phyloP scores from a whole-genome alignment of 805 yeast species.

The Pichia membranifaciens region DNA sequence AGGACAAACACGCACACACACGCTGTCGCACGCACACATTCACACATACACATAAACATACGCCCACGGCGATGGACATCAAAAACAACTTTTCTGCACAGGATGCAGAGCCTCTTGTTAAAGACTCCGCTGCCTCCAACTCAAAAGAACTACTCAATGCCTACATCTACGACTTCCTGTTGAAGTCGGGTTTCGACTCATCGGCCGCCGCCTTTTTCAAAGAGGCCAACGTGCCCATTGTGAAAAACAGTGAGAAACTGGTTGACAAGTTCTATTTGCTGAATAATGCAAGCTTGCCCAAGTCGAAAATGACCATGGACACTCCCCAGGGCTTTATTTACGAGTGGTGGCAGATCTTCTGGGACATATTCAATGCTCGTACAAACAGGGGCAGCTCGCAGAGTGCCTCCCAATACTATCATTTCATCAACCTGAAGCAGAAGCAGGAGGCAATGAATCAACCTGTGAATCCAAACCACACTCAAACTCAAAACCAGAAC shows the following conservation, averaged over 20 bases:
- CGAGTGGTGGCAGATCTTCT: slow-evolving; percentile 96
- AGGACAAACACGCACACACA: not conserved
- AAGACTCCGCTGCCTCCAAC: slow-evolving; percentile 43
- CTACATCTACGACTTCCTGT: slow-evolving; percentile 77
- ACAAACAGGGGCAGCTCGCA: slow-evolving; percentile 58
- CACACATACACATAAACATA: not conserved
- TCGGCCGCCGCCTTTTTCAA: slow-evolving; percentile 70
- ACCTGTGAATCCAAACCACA: not conserved
- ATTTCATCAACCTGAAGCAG: slow-evolving; percentile 53
- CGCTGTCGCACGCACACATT: not conserved
- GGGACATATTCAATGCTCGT: slow-evolving; percentile 88
- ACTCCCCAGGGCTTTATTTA: slow-evolving; percentile 82
- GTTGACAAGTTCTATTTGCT: slow-evolving; percentile 5
- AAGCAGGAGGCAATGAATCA: slow-evolving; percentile 40
- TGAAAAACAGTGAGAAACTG: slow-evolving; percentile 26
- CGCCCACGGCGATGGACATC: not conserved
- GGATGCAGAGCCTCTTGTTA: slow-evolving; percentile 23
- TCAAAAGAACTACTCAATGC: slow-evolving; percentile 66
- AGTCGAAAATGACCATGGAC: slow-evolving; percentile 55
- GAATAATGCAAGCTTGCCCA: slow-evolving; percentile 35
- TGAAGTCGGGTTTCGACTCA: slow-evolving; percentile 63
- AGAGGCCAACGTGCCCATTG: slow-evolving; percentile 66
- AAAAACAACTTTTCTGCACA: not conserved
- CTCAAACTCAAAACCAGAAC: not conserved
- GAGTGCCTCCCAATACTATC: slow-evolving; percentile 66